Conservation (phyloP, 2,329 filamentous ascomycete genomes). For the Xylaria sp. region DNA sequence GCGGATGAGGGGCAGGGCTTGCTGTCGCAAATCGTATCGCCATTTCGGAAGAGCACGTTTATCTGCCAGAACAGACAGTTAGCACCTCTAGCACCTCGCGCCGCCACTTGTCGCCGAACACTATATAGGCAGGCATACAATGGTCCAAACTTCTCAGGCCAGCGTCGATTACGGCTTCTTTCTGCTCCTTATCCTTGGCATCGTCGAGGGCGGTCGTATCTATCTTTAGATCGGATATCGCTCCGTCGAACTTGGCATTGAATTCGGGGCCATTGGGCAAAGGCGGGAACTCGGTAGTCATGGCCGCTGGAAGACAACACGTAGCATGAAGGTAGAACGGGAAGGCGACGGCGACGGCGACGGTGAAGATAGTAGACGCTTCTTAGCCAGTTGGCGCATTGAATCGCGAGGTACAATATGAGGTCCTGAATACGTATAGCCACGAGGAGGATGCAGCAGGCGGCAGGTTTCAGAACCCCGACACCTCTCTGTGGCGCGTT, state of each 20-base stretch:
- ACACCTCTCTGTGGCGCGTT: conserved; percentile 3
- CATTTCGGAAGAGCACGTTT: conserved; percentile 84
- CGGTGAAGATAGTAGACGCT: conserved; percentile 10
- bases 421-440: neutral
- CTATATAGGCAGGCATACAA: conserved; percentile 60
- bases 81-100: conserved; percentile 35
- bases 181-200: conserved; percentile 34
- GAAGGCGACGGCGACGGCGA: conserved; percentile 9
- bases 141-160: conserved; percentile 84
- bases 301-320: conserved; percentile 42
- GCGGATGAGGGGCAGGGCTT: conserved; percentile 84
- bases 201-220: conserved; percentile 13
- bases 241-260: conserved; percentile 39
- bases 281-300: conserved; percentile 50
- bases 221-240: conserved; percentile 25
- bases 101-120: conserved; percentile 7
- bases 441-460: conserved; percentile 9
- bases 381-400: conserved; percentile 35
- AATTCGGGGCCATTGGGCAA: conserved; percentile 50
- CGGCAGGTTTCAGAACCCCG: neutral
- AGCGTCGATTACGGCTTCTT: conserved; percentile 67
- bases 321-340: conserved; percentile 35
- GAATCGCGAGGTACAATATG: conserved; percentile 26
- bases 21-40: conserved; percentile 87
- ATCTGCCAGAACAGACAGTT: conserved; percentile 63